Conservation (phyloP, 257 asterid species). For the Osmanthus fragrans region DNA sequence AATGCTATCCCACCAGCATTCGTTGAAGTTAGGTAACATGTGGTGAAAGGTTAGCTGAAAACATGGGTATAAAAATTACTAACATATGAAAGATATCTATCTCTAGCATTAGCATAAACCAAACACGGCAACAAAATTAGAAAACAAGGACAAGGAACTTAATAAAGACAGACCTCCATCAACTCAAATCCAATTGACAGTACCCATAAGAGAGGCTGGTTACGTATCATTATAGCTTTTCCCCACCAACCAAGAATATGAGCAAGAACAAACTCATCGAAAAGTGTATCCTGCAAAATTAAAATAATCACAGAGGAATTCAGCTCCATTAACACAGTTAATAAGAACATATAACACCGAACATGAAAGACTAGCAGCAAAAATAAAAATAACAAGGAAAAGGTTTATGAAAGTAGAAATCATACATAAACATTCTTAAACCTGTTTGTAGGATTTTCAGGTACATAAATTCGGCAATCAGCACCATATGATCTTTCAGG, state of each 20-base stretch:
- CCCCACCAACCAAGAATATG: constrained; percentile 99
- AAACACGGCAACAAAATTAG: neutral
- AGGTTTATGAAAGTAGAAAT: constrained; percentile 41
- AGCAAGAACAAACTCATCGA: constrained; percentile 97
- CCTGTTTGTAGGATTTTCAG: constrained; percentile 91
- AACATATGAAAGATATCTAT: constrained; percentile 18
- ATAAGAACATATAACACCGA: neutral
- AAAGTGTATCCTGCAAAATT: constrained; percentile 77
- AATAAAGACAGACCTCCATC: constrained; percentile 72
- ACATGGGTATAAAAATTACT: constrained; percentile 28
- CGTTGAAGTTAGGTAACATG: constrained; percentile 95
- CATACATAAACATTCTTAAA: constrained; percentile 99
- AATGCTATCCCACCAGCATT: constrained; percentile 99
- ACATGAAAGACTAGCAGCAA: constrained; percentile 10
- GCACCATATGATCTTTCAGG: constrained; percentile 95
- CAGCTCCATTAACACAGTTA: constrained; percentile 22
- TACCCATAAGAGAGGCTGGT: constrained; percentile 94
- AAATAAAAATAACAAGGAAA: neutral
- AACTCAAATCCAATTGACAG: constrained; percentile 93
- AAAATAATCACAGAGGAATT: constrained; percentile 16
- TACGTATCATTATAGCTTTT: constrained; percentile 98
- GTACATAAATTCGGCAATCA: constrained; percentile 87
- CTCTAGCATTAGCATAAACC: constrained; percentile 2
- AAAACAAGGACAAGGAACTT: neutral
- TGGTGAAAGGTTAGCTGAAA: constrained; percentile 95